These are phyloP conservation scores for Hypericum perforatum DNA, from an alignment of 345 rosid species.

Conservation along the genomic window DNA sequence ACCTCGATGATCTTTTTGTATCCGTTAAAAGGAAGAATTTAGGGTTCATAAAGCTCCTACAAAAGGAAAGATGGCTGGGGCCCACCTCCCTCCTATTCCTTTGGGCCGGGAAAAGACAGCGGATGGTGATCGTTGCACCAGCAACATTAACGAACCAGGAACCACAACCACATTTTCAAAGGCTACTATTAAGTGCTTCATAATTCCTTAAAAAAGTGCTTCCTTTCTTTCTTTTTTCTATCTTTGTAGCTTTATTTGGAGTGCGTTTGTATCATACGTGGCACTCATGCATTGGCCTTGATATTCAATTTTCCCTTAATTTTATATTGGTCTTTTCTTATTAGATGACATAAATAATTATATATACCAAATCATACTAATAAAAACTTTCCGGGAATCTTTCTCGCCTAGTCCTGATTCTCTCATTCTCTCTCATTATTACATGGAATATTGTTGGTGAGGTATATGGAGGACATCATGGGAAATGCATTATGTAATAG, in stretches of 20 bases:
- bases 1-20: too few species aligned
- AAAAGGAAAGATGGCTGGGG: conserved; percentile 1
- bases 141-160: conserved; percentile 3
- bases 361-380: too few species aligned
- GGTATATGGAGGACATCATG: too few species aligned
- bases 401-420: too few species aligned
- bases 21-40: too few species aligned
- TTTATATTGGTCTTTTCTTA: conserved; percentile 12
- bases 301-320: conserved; percentile 6
- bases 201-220: too few species aligned
- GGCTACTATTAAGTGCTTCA: not conserved
- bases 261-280: conserved; percentile 8
- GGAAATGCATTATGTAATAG: too few species aligned
- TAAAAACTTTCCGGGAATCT: too few species aligned
- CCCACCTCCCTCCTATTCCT: conserved; percentile 11
- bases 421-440: too few species aligned
- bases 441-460: too few species aligned
- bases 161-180: conserved; percentile 5
- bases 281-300: conserved; percentile 18
- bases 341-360: too few species aligned
- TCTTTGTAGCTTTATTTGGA: not conserved
- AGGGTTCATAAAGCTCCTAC: too few species aligned
- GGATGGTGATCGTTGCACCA: not conserved
- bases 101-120: conserved; percentile 25
- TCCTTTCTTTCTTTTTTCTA: not conserved